These are phyloP conservation scores for Lasiodiplodia sp. DNA, from an alignment of 2,329 filamentous ascomycete genomes.

Conservation along the genomic window DNA sequence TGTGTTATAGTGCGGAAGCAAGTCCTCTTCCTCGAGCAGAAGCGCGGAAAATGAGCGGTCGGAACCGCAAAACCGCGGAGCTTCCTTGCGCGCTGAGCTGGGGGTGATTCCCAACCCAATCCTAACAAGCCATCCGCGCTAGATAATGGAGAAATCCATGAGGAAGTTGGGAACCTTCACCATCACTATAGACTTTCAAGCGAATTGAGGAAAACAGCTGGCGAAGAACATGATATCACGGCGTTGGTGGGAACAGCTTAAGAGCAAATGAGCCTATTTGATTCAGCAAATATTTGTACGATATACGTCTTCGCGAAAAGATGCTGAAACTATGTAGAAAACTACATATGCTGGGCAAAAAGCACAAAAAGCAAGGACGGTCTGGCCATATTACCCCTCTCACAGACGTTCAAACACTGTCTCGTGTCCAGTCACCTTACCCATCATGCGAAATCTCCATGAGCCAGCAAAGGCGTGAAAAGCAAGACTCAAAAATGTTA, in stretches of 20 bases:
- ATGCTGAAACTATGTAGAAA: neutral
- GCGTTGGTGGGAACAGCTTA: constrained; percentile 19
- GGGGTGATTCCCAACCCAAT: neutral
- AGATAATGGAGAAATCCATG: neutral
- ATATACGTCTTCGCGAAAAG: neutral
- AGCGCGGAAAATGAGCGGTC: constrained; percentile 67
- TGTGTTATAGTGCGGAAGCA: constrained; percentile 79
- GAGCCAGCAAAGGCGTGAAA: neutral
- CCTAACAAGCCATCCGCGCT: neutral
- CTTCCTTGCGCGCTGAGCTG: neutral
- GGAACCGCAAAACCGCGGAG: neutral
- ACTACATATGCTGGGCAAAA: neutral
- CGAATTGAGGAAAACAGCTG: neutral
- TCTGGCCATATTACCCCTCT: neutral
- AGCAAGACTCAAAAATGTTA: neutral
- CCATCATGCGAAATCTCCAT: neutral
- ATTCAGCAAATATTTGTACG: constrained; percentile 12
- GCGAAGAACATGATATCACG: constrained; percentile 24
- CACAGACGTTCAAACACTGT: neutral
- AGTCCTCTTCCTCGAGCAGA: constrained; percentile 94
- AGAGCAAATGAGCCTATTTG: neutral
- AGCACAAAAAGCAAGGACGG: neutral
- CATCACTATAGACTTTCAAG: neutral
- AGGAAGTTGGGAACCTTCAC: neutral
- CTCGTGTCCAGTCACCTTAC: neutral